These are phyloP conservation scores for Penicillium verhagenii DNA, from an alignment of 495 filamentous ascomycete genomes.

Conservation along the genomic window DNA sequence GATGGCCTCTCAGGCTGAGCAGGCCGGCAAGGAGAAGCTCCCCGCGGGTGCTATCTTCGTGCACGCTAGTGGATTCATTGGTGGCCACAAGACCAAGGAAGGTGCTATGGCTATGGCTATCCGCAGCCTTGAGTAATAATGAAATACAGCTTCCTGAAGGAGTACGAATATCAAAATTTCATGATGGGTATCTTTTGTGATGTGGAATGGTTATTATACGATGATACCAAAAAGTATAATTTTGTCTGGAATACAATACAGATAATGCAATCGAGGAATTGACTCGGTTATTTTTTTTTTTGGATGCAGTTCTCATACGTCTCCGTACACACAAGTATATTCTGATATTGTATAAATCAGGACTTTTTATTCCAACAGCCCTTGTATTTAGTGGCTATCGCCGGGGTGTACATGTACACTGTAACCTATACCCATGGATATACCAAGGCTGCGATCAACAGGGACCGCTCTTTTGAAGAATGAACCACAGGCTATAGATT, in stretches of 20 bases:
- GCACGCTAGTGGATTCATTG: slow-evolving; percentile 93
- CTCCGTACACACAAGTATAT: too few relatives aligned
- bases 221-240: not conserved
- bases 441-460: not conserved
- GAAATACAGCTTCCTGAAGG: not conserved
- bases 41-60: slow-evolving; percentile 80
- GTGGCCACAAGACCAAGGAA: slow-evolving; percentile 86
- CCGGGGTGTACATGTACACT: not conserved
- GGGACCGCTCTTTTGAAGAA: not conserved
- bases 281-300: too few relatives aligned
- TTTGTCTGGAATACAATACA: not conserved
- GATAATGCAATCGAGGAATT: not conserved
- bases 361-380: not conserved
- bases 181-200: not conserved
- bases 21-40: slow-evolving; percentile 36
- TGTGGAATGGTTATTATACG: not conserved
- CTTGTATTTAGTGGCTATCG: not conserved
- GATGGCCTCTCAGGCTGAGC: slow-evolving; percentile 58
- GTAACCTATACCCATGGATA: too few relatives aligned
- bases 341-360: not conserved
- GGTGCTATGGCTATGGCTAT: slow-evolving; percentile 86
- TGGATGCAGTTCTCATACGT: too few relatives aligned
- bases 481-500: not conserved
- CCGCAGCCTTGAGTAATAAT: slow-evolving; percentile 61
- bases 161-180: slow-evolving; percentile 17